Percentiles rank a stretch among this genome's conserved stretches.
Evolutionary conservation across 495 filamentous ascomycete genomes (phyloP).

Genomic region (Hypomontagnella submonticulosa): DNA sequence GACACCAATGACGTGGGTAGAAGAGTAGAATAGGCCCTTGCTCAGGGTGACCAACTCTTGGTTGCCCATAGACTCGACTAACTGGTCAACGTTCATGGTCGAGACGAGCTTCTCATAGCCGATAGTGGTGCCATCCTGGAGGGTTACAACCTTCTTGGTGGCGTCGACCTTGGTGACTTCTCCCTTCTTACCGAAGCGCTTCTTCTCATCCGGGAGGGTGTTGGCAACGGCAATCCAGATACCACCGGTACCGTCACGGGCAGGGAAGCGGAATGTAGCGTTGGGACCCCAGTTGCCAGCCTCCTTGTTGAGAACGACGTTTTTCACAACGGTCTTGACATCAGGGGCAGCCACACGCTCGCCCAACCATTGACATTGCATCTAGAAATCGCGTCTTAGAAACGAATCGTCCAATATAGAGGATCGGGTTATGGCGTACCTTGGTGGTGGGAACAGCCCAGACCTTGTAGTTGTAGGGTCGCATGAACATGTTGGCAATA

Average conservation of each 20-base stretch:
- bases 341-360: constrained; percentile 98
- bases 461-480: constrained; percentile 99
- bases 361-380: constrained; percentile 99
- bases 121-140: constrained; percentile 89
- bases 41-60: constrained; percentile 81
- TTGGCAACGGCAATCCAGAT: constrained; percentile 99
- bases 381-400: constrained; percentile 63
- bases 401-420: neutral
- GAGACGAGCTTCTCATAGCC: constrained; percentile 91
- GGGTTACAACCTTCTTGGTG: constrained; percentile 80
- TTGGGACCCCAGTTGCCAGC: constrained; percentile 99
- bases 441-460: constrained; percentile 99
- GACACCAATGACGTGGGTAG: constrained; percentile 96
- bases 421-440: constrained; percentile 63
- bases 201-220: constrained; percentile 92
- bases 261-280: constrained; percentile 98
- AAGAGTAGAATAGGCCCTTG: constrained; percentile 96
- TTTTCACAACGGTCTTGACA: constrained; percentile 93
- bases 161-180: constrained; percentile 87
- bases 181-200: constrained; percentile 85
- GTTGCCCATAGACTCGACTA: constrained; percentile 89
- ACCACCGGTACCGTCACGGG: constrained; percentile 92
- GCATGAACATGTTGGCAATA: constrained; percentile 96
- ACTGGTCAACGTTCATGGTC: constrained; percentile 95
- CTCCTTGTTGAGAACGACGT: constrained; percentile 94